Percentiles rank a stretch among this genome's conserved stretches.
phyloP scores from a whole-genome alignment of 1,139 yeast genomes.

The Debaryomyces coudertii region DNA sequence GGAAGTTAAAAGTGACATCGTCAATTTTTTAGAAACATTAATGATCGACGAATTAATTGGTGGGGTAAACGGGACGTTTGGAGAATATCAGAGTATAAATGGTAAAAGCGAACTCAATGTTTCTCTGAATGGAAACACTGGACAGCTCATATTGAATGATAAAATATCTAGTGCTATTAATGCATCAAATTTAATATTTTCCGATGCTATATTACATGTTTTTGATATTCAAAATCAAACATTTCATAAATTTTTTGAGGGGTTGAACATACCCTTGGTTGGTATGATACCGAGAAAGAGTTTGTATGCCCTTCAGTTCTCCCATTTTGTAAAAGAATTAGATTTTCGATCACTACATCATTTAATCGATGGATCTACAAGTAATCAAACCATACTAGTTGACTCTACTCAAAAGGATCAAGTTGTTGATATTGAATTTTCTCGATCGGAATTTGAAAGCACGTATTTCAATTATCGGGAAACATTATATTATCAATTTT shows the following conservation, averaged over 20 bases:
- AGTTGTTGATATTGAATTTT: slow-evolving; percentile 28
- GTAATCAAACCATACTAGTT: slow-evolving; percentile 64
- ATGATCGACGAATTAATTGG: slow-evolving; percentile 32
- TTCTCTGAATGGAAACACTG: not conserved
- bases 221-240: slow-evolving; percentile 36
- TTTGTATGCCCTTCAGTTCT: slow-evolving; percentile 68
- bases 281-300: slow-evolving; percentile 67
- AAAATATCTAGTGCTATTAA: slow-evolving; percentile 36
- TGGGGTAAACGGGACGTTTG: slow-evolving; percentile 36
- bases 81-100: slow-evolving; percentile 14
- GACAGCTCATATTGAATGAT: slow-evolving; percentile 18
- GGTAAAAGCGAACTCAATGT: slow-evolving; percentile 12
- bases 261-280: slow-evolving; percentile 30
- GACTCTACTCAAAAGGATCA: slow-evolving; percentile 46
- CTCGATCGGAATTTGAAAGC: not conserved
- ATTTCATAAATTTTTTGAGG: slow-evolving; percentile 32
- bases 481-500: slow-evolving; percentile 66
- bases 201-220: slow-evolving; percentile 67
- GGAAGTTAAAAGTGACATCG: slow-evolving; percentile 36
- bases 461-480: slow-evolving; percentile 38
- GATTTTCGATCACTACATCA: slow-evolving; percentile 60
- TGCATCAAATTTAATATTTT: slow-evolving; percentile 47
- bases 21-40: slow-evolving; percentile 29
- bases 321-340: slow-evolving; percentile 70
- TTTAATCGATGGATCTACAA: slow-evolving; percentile 56